Evolutionary conservation across 768 basidiomycete genomes (phyloP), one percentile per base, ranked within the genome.

Genomic region (Kwoniella botswanensis): DNA sequence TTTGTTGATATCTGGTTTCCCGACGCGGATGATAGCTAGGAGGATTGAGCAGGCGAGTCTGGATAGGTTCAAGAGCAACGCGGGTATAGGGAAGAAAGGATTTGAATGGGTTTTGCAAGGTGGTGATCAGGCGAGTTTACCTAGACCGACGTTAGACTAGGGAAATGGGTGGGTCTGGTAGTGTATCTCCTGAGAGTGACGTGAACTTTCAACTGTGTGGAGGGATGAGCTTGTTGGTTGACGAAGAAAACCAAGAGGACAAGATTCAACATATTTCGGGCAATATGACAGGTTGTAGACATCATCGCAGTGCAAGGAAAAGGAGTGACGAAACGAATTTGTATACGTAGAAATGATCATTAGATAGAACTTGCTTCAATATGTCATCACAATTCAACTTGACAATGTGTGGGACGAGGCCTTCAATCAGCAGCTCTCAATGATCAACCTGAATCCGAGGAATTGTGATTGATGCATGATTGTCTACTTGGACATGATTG

Each of bases 11-110:
- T 81, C 81, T 13, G 73, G 64, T 13, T 79, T 78, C 65, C 74
- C 80, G 2, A 74, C 76, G 11, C 63, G 67, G 9, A 68, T 76
- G 43, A 89, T 93, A 59, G 91, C 93, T 7, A 91, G 93, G 82
- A 88, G 89, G 74, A 86, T 98, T 52, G 95, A 98, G 85, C 86
- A 86, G 76, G 94, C 92, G 89, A 88, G 94, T 63, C 89, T 90
- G 26, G 90, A 94, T 84, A 88, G 94, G 68, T 97, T 98, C 76
- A 91, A 92, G 83, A 90, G 93, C 82, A 98, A 98, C 79, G 95
- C 95, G 2, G 91, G 91, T 60, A 85, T 91, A 43, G 95, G 95
- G 64, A 93, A 94, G 83, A 85, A 90, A 63, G 95, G 91, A 24
- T 95, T 98, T 84, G 92, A 93, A 55, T 92, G 93, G 79, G 94